Evolutionary conservation across 2,329 filamentous ascomycete genomes (phyloP).

Genomic region (Colletotrichum brevisporum): DNA sequence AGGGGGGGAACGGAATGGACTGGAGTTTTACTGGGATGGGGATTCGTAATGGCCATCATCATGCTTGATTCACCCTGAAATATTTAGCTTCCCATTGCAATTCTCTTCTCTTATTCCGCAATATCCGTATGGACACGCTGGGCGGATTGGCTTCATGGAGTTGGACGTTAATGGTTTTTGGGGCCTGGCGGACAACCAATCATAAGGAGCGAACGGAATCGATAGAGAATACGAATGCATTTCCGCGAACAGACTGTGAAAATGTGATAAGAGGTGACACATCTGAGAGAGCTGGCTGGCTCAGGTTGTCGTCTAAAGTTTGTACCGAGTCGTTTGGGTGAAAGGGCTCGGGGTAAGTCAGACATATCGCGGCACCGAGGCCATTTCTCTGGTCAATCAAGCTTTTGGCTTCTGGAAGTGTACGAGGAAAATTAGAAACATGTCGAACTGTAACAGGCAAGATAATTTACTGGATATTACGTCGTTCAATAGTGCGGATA

Average conservation of each 20-base stretch:
- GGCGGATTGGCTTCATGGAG: not conserved
- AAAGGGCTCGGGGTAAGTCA: not conserved
- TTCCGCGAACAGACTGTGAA: conserved; percentile 20
- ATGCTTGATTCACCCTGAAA: conserved; percentile 22
- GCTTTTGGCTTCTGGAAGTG: not conserved
- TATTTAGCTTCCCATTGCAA: conserved; percentile 22
- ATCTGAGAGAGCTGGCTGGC: not conserved
- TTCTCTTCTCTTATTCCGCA: conserved; percentile 3
- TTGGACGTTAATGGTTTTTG: not conserved
- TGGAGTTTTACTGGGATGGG: conserved; percentile 12
- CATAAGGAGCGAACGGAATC: conserved; percentile 10
- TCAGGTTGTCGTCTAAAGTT: conserved; percentile 19
- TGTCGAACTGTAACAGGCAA: not conserved
- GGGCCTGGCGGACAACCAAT: not conserved
- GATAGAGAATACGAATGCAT: conserved; percentile 34
- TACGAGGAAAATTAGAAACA: too few species aligned
- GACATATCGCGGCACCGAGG: not conserved
- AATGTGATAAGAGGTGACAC: not conserved
- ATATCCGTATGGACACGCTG: conserved; percentile 16
- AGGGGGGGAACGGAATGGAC: conserved; percentile 23
- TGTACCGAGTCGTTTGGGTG: conserved; percentile 11
- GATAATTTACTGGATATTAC: conserved; percentile 3
- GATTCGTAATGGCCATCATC: conserved; percentile 29
- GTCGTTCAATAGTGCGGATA: conserved; percentile 26
- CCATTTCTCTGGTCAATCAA: not conserved